Conservation (phyloP, 2,329 filamentous ascomycete genomes). For the Tolypocladium cylindrosporum region DNA sequence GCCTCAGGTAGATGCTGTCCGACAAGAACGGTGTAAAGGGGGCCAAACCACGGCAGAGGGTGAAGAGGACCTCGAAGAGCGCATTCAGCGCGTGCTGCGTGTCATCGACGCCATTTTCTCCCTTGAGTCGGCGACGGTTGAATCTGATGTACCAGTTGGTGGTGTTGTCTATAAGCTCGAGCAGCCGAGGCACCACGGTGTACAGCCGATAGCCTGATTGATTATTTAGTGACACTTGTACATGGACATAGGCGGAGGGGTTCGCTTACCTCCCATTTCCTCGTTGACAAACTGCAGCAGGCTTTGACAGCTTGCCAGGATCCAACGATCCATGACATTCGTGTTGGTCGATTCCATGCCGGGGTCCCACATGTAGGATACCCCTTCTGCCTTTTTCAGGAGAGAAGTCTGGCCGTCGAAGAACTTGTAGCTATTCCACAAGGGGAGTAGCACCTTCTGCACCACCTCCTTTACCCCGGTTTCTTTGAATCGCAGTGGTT, state of each 20-base stretch:
- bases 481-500: conserved; percentile 87
- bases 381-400: conserved; percentile 72
- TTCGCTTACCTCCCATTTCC: conserved; percentile 67
- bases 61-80: conserved; percentile 87
- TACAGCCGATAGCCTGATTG: conserved; percentile 61
- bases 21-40: conserved; percentile 95
- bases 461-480: conserved; percentile 90
- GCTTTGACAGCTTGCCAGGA: conserved; percentile 84
- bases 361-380: conserved; percentile 72
- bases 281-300: conserved; percentile 84
- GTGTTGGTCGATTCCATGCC: conserved; percentile 64
- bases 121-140: conserved; percentile 85
- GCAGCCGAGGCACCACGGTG: conserved; percentile 79
- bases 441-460: conserved; percentile 75
- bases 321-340: conserved; percentile 96
- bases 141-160: conserved; percentile 99
- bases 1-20: conserved; percentile 82
- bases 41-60: conserved; percentile 75
- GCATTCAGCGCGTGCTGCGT: conserved; percentile 88
- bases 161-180: conserved; percentile 80
- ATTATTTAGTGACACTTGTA: not conserved
- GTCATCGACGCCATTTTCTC: conserved; percentile 75
- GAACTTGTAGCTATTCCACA: conserved; percentile 98
- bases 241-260: not conserved
- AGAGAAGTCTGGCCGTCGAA: conserved; percentile 82